Evolutionary conservation across 1,284 basidiomycete species (phyloP).

Genomic region (Puccinia novopanici): DNA sequence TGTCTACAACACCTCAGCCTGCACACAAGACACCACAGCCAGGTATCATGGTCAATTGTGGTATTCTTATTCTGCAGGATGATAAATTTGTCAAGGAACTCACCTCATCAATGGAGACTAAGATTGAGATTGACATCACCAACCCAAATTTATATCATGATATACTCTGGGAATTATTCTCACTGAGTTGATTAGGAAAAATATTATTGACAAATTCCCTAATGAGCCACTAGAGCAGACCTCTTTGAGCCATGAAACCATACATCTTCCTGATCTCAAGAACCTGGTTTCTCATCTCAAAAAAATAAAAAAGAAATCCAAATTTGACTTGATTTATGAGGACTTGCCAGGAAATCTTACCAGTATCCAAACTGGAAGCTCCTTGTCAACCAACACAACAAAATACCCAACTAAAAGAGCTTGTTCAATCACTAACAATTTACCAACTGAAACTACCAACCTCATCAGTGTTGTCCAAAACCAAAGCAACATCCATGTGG

Average conservation of each 20-base stretch:
- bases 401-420: background rate
- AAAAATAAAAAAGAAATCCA: background rate
- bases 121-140: too few species aligned
- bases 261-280: background rate
- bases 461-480: background rate
- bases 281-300: background rate
- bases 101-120: too few species aligned
- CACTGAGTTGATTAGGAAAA: background rate
- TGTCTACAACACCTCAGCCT: background rate
- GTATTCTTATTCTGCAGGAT: background rate
- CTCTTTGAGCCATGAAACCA: slow-evolving; percentile 5
- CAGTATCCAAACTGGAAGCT: background rate
- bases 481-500: background rate
- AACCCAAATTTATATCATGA: background rate
- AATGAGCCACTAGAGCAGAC: background rate
- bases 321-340: slow-evolving; percentile 8
- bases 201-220: background rate
- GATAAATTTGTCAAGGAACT: background rate
- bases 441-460: background rate
- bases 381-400: background rate
- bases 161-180: background rate
- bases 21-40: background rate
- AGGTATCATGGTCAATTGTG: background rate
- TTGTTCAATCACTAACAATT: background rate
- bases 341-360: background rate